Evolutionary conservation across 2,329 filamentous ascomycete species (phyloP), one percentile per base, ranked within the genome.

Genomic region (Sarocladiaceae sp.): DNA sequence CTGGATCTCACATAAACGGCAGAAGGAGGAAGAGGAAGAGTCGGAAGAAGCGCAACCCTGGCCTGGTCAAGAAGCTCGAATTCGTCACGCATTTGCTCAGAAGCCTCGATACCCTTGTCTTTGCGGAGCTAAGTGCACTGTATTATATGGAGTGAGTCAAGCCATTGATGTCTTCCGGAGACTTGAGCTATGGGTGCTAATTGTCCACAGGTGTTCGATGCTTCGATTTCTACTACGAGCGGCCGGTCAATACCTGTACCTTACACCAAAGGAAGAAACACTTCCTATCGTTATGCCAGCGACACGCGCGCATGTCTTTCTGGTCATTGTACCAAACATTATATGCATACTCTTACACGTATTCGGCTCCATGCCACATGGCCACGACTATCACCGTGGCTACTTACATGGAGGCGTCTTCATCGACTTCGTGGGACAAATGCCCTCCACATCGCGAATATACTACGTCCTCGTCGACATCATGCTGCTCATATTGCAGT

Each of bases 91-190:
- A 83, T 58, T 71, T 87, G 55, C 77, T 84, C 58, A 72, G 74
- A 60, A 80, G 76, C 55, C 70, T 87, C 54, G 84, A 88, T 68
- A 76, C 79, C 60, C 62, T 86, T 42, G 77, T 86, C 47, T 84
- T 83, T 64, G 79, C 78, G 36, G 82, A 87, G 70, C 71, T 87
- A 53, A 84, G 80, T 60, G 75, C 78, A 39, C 60, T 87, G 59
- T 88, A 88, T 64, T 87, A 87, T 64, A 82, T 87, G 78, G 84
- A 88, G 84, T 87, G 72, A 52, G 78, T 64, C n/a, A 37, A 37
- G 15, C 42, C 37, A 15, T 5, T 36, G 23, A 15, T n/a, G 26
- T 31, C 29, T 50, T 25, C 50, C 17, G 10, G 29, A 18, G 10
- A 23, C 20, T n/a, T 28, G 13, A 11, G 15, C 3, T 26, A 37